phyloP scores from a whole-genome alignment of 768 basidiomycete genomes.

The Leccinum variicolor region DNA sequence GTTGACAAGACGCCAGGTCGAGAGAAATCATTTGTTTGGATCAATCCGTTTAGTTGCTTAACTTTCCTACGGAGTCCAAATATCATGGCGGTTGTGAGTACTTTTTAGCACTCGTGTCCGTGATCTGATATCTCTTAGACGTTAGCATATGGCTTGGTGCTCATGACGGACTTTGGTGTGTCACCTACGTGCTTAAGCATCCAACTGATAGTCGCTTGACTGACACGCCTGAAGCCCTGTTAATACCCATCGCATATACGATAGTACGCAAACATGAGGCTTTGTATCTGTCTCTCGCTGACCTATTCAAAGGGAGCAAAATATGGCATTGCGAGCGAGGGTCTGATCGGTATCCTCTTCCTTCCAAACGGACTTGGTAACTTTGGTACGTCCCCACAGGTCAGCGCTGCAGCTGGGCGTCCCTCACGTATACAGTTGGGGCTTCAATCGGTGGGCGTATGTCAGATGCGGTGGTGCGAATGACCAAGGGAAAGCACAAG shows the following conservation, averaged over 20 bases:
- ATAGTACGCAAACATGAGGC: constrained; percentile 41
- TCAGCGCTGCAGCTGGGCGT: background rate
- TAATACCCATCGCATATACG: constrained; percentile 65
- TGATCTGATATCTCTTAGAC: constrained; percentile 30
- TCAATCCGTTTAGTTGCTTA: constrained; percentile 60
- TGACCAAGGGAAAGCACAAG: constrained; percentile 45
- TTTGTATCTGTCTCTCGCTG: background rate
- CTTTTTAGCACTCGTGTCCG: constrained; percentile 16
- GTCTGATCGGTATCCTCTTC: constrained; percentile 22
- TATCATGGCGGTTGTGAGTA: constrained; percentile 49
- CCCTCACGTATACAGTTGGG: constrained; percentile 41
- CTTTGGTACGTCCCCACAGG: constrained; percentile 10
- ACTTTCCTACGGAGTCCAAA: constrained; percentile 57
- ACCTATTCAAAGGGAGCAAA: constrained; percentile 41
- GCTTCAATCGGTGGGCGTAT: constrained; percentile 56
- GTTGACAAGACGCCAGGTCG: constrained; percentile 41
- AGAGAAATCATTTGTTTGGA: constrained; percentile 34
- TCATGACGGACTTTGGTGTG: constrained; percentile 34
- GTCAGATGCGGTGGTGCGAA: constrained; percentile 52
- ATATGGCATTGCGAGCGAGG: constrained; percentile 23
- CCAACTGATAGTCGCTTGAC: background rate
- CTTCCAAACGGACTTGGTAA: constrained; percentile 29
- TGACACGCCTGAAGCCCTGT: constrained; percentile 31
- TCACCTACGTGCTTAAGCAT: constrained; percentile 6
- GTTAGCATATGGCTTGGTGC: constrained; percentile 33